Conservation (phyloP, 257 asterid genomes). For the Nicotiana knightiana region DNA sequence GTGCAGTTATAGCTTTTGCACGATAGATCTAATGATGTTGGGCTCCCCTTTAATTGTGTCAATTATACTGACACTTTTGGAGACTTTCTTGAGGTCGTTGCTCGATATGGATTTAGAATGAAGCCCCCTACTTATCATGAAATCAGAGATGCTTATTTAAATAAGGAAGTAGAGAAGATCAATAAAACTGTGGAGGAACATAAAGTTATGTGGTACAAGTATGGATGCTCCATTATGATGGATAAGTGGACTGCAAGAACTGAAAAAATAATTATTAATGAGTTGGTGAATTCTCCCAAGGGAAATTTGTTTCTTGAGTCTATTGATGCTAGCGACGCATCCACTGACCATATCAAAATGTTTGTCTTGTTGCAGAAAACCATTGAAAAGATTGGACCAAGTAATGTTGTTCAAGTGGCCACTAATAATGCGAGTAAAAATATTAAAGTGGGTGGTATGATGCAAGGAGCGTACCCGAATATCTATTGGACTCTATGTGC, state of each 20-base stretch:
- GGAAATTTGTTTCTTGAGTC: background rate
- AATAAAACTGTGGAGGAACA: background rate
- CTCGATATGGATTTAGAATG: background rate
- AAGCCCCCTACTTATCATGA: background rate
- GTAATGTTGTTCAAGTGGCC: too few species aligned
- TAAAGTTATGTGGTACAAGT: too few species aligned
- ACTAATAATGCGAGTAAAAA: too few species aligned
- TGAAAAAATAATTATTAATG: background rate
- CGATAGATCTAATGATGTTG: background rate
- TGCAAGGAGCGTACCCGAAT: too few species aligned
- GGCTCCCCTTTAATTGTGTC: background rate
- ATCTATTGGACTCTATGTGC: too few species aligned
- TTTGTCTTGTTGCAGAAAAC: background rate
- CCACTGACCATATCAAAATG: background rate
- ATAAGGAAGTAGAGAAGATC: background rate
- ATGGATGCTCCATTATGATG: background rate
- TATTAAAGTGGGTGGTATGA: too few species aligned
- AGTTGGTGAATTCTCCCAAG: background rate
- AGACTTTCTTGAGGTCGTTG: background rate
- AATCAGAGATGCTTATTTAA: background rate
- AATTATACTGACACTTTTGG: background rate
- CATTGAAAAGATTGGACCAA: too few species aligned
- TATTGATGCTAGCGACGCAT: background rate
- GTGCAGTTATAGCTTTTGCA: background rate
- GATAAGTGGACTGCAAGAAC: background rate